Conservation (phyloP, 106 monocot species). For the Ottelia alismoides region DNA sequence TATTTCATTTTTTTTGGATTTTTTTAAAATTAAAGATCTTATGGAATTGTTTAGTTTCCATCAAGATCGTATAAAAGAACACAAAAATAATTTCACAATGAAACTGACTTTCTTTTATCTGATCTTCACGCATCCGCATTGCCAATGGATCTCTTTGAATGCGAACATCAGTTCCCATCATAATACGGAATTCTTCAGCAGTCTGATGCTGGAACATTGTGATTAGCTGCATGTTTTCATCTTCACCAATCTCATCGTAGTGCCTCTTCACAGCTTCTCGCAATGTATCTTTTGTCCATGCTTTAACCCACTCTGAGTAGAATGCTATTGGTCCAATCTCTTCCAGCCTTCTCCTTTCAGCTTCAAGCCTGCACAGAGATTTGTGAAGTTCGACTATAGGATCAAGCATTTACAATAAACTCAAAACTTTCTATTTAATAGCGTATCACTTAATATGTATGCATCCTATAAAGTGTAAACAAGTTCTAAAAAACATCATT, state of each 20-base stretch:
- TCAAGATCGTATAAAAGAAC: no score
- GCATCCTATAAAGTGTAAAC: no score
- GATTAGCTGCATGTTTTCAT: conserved; percentile 80
- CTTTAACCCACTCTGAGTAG: conserved; percentile 98
- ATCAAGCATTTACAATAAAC: no score
- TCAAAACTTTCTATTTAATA: no score
- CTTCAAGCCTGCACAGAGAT: conserved; percentile 46
- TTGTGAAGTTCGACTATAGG: no score
- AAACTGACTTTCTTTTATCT: conserved; percentile 93
- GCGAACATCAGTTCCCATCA: conserved; percentile 94
- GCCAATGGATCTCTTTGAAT: conserved; percentile 76
- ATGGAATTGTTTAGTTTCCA: no score
- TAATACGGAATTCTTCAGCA: conserved; percentile 87
- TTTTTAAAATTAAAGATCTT: no score
- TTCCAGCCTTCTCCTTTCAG: conserved; percentile 59
- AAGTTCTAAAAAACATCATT: no score
- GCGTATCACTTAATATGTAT: no score
- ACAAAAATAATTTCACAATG: no score
- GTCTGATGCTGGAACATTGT: conserved; percentile 92
- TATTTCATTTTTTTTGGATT: no score
- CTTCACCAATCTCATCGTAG: conserved; percentile 87
- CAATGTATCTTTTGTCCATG: conserved; percentile 76
- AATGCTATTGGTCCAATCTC: conserved; percentile 85
- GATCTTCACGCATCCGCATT: conserved; percentile 89
- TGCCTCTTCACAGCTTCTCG: conserved; percentile 73